phyloP scores from a whole-genome alignment of 495 filamentous ascomycete species.

The Penicillium lividum region DNA sequence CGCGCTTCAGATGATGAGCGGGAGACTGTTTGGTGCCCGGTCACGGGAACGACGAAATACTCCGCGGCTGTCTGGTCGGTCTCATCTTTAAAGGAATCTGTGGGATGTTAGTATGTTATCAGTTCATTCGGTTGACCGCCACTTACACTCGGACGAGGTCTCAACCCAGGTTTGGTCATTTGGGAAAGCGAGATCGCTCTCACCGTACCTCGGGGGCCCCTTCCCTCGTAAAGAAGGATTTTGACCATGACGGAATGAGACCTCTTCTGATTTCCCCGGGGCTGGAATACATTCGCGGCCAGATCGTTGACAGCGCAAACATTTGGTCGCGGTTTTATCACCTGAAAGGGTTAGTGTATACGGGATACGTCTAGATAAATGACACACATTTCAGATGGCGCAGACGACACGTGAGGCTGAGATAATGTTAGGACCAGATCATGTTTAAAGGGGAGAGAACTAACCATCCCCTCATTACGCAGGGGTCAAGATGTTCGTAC shows the following conservation, averaged over 20 bases:
- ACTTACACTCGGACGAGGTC: conserved; percentile 35
- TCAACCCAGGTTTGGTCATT: conserved; percentile 42
- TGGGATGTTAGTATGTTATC: conserved; percentile 1
- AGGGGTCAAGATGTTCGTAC: conserved; percentile 19
- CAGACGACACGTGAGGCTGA: conserved; percentile 47
- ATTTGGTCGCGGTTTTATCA: conserved; percentile 45
- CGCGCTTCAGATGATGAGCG: conserved; percentile 31
- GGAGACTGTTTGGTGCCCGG: conserved; percentile 17
- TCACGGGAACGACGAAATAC: conserved; percentile 37
- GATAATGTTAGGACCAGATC: conserved; percentile 6
- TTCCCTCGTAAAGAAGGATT: conserved; percentile 43
- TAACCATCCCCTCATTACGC: conserved; percentile 52
- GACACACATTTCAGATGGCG: conserved; percentile 48
- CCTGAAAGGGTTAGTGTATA: conserved; percentile 21
- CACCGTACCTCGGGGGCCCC: conserved; percentile 46
- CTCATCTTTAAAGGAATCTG: conserved; percentile 46
- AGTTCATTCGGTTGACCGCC: background rate
- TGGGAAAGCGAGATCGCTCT: conserved; percentile 43
- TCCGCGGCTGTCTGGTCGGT: conserved; percentile 45
- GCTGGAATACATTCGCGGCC: conserved; percentile 45
- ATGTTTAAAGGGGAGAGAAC: conserved; percentile 11
- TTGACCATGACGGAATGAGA: conserved; percentile 47
- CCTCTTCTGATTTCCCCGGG: conserved; percentile 41
- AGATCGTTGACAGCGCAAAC: conserved; percentile 45
- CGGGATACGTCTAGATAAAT: background rate